Evolutionary conservation across 108 stramenopile species (phyloP).

Genomic region (Chaetoceros muelleri): DNA sequence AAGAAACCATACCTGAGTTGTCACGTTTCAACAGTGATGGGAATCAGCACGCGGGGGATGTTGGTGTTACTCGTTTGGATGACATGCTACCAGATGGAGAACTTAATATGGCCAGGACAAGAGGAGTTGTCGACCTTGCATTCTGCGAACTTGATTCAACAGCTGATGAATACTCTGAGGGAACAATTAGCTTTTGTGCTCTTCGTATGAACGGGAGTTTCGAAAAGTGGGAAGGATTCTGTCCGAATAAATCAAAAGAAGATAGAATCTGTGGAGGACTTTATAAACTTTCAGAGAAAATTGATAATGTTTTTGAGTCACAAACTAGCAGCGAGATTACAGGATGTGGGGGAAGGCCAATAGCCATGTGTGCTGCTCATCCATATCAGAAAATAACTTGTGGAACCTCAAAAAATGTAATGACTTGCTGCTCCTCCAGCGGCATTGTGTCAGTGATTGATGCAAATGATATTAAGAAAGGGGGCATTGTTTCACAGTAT

Average conservation of each 20-base stretch:
- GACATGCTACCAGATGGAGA: constrained; percentile 22
- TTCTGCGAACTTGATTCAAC: constrained; percentile 10
- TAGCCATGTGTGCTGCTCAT: not conserved
- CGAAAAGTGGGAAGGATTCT: constrained; percentile 38
- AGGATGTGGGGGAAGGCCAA: not conserved
- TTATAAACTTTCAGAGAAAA: constrained; percentile 1
- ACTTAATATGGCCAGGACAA: constrained; percentile 19
- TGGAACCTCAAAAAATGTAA: not conserved
- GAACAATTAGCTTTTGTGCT: constrained; percentile 38
- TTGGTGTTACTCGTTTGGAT: constrained; percentile 20
- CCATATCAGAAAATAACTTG: not conserved
- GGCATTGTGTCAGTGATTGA: constrained; percentile 20
- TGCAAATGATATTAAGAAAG: constrained; percentile 5
- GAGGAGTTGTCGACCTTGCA: constrained; percentile 50
- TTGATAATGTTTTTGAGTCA: constrained; percentile 2
- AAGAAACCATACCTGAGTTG: constrained; percentile 66
- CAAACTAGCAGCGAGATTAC: not conserved
- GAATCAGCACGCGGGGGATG: constrained; percentile 10
- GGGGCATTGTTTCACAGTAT: constrained; percentile 19
- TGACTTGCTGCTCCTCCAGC: constrained; percentile 17
- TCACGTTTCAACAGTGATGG: constrained; percentile 12
- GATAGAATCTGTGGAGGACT: constrained; percentile 8
- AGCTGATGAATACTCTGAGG: constrained; percentile 10
- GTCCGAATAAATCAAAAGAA: not conserved
- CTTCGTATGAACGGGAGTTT: constrained; percentile 48